These are phyloP conservation scores for Fusarium kyushuense DNA, from an alignment of 2,329 filamentous ascomycete species.

Conservation along the genomic window DNA sequence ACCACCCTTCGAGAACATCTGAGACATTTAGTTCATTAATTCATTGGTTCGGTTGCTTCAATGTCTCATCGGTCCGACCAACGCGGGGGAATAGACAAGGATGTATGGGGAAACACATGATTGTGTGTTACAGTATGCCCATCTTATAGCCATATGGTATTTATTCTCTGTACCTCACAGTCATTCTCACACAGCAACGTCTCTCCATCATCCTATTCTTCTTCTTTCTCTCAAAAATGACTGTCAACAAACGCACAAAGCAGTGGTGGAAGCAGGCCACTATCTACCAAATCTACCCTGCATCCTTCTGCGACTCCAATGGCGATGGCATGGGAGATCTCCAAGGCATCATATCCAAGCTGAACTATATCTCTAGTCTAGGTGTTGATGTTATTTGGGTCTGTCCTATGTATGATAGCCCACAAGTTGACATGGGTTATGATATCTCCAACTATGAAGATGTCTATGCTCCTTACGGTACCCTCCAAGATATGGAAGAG, in stretches of 20 bases:
- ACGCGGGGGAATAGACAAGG: neutral
- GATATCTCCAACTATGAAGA: constrained; percentile 46
- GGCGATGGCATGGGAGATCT: constrained; percentile 67
- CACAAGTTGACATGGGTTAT: constrained; percentile 46
- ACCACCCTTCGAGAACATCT: too few species aligned
- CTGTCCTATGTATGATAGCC: constrained; percentile 47
- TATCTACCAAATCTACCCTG: constrained; percentile 69
- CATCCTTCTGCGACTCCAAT: constrained; percentile 67
- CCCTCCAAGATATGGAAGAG: constrained; percentile 44
- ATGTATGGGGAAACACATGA: constrained; percentile 8
- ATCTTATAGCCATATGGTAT: neutral
- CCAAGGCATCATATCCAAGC: constrained; percentile 64
- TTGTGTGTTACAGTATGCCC: neutral
- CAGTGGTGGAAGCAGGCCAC: constrained; percentile 67
- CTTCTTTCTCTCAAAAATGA: constrained; percentile 23
- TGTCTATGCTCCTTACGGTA: constrained; percentile 43
- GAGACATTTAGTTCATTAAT: neutral
- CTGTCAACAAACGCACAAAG: constrained; percentile 35
- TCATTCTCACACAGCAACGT: neutral
- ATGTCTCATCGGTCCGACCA: constrained; percentile 30
- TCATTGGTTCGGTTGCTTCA: neutral
- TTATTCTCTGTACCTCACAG: neutral
- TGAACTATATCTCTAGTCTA: constrained; percentile 57
- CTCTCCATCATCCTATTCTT: too few species aligned
- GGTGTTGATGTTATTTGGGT: constrained; percentile 45